These are phyloP conservation scores for Diaporthe nobilis DNA, from an alignment of 2,329 filamentous ascomycete genomes.

Conservation along the genomic window DNA sequence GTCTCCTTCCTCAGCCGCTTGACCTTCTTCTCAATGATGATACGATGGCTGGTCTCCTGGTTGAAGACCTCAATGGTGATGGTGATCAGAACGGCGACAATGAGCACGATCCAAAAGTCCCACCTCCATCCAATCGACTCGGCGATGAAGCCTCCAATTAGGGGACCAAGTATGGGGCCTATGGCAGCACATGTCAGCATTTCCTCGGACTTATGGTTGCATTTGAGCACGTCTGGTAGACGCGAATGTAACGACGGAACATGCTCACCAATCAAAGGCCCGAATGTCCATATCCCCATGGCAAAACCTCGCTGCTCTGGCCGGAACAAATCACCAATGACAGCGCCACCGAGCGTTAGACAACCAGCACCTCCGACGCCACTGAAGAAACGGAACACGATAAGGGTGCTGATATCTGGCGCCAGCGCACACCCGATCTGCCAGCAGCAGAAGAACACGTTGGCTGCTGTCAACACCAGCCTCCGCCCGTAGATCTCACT, in stretches of 20 bases:
- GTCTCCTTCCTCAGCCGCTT: constrained; percentile 60
- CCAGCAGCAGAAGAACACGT: constrained; percentile 73
- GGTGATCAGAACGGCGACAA: constrained; percentile 55
- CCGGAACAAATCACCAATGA: constrained; percentile 69
- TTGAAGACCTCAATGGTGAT: constrained; percentile 57
- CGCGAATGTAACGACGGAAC: not conserved
- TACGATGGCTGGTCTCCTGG: constrained; percentile 62
- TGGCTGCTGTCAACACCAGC: constrained; percentile 68
- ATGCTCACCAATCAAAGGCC: constrained; percentile 55
- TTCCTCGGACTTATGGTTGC: not conserved
- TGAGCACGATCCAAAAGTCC: constrained; percentile 67
- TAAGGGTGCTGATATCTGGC: constrained; percentile 65
- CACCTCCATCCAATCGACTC: constrained; percentile 67
- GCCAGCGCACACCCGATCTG: constrained; percentile 76
- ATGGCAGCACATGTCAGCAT: not conserved
- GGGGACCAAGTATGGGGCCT: constrained; percentile 61
- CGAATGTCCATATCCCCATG: constrained; percentile 65
- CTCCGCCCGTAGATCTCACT: constrained; percentile 77
- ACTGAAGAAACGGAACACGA: constrained; percentile 71
- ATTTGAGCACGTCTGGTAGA: not conserved
- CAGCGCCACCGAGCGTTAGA: constrained; percentile 67
- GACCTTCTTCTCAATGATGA: constrained; percentile 66
- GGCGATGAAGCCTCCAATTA: constrained; percentile 65
- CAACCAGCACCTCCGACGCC: constrained; percentile 71
- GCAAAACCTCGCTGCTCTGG: constrained; percentile 62